Evolutionary conservation across 768 basidiomycete genomes (phyloP).

Genomic region (Strobilomyces echinocephalus): DNA sequence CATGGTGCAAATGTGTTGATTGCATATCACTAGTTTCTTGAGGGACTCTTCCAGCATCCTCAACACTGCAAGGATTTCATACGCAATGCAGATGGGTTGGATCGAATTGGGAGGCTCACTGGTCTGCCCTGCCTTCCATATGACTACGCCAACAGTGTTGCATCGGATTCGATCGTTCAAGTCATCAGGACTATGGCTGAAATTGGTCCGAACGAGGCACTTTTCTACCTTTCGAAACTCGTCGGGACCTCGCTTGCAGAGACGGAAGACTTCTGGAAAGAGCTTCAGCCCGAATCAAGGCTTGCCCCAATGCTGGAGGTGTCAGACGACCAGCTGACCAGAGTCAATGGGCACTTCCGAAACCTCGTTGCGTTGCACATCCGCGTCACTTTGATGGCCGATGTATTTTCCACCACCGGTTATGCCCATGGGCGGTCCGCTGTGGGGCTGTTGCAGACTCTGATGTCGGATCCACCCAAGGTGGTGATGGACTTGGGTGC

Average conservation of each 20-base stretch:
- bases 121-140: constrained; percentile 84
- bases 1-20: constrained; percentile 3
- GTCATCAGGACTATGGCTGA: constrained; percentile 88
- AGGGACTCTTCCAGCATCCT: constrained; percentile 90
- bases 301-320: constrained; percentile 58
- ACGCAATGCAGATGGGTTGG: constrained; percentile 63
- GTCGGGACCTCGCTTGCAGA: constrained; percentile 66
- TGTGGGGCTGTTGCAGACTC: constrained; percentile 65
- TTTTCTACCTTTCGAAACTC: constrained; percentile 63
- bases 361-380: constrained; percentile 71
- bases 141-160: constrained; percentile 79
- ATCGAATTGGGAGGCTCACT: constrained; percentile 70
- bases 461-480: constrained; percentile 60
- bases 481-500: constrained; percentile 70
- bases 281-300: constrained; percentile 50
- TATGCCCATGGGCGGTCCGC: constrained; percentile 78
- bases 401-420: constrained; percentile 79
- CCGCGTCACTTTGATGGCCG: constrained; percentile 76
- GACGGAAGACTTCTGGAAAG: constrained; percentile 69
- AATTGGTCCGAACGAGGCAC: constrained; percentile 71
- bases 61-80: constrained; percentile 91
- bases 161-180: constrained; percentile 83
- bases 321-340: constrained; percentile 42
- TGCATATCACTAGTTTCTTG: constrained; percentile 60
- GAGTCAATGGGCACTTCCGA: constrained; percentile 64